Conservation (phyloP, 73 alveolate species). For the Symbiodinium pilosum region DNA sequence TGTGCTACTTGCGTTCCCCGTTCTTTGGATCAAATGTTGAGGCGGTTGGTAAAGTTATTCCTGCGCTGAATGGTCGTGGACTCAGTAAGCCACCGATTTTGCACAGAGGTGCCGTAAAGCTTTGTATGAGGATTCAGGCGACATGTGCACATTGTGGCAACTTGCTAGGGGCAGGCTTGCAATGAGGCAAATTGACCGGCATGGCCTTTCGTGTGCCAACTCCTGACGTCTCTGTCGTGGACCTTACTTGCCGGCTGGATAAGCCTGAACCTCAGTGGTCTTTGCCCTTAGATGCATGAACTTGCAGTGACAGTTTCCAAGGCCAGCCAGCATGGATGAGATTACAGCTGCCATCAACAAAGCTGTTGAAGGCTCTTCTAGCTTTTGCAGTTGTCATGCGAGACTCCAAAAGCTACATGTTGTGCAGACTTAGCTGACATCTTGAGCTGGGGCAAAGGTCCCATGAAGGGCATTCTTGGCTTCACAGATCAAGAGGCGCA, state of each 20-base stretch:
- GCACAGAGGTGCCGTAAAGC: too few relatives aligned
- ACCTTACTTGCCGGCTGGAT: constrained; percentile 98
- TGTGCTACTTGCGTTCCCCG: neutral
- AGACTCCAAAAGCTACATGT: too few relatives aligned
- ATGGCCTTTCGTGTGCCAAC: constrained; percentile 99
- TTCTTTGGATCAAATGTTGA: too few relatives aligned
- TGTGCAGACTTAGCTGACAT: neutral
- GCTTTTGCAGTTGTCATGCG: neutral
- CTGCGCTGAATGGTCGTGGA: constrained; percentile 97
- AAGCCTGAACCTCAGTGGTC: constrained; percentile 96
- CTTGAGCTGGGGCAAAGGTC: constrained; percentile 10
- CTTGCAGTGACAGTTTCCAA: neutral
- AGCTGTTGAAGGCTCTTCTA: constrained; percentile 96
- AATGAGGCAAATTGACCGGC: constrained; percentile 98
- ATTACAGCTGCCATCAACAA: constrained; percentile 97
- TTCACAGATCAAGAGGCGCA: constrained; percentile 97
- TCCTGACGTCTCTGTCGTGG: constrained; percentile 99
- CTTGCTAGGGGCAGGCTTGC: too few relatives aligned
- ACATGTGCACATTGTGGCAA: too few relatives aligned
- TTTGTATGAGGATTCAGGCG: too few relatives aligned
- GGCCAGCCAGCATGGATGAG: constrained; percentile 96
- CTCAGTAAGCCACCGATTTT: too few relatives aligned
- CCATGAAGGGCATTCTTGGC: constrained; percentile 98
- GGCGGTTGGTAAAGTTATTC: constrained; percentile 99
- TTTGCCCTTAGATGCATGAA: neutral